phyloP scores from a whole-genome alignment of 371 early-diverging fungal genomes.

The Cokeromyces recurvatus region DNA sequence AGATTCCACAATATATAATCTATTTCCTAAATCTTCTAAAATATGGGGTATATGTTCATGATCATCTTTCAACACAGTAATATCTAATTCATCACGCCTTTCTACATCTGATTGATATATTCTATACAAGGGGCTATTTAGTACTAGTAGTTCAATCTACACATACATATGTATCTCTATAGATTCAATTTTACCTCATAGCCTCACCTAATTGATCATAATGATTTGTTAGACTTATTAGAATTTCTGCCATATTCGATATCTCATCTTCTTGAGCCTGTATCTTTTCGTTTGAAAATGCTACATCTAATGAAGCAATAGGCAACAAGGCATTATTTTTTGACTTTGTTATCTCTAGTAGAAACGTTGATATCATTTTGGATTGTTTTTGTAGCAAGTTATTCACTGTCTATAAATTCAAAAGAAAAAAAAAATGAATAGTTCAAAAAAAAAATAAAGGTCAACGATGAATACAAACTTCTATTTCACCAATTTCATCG shows the following conservation, averaged over 20 bases:
- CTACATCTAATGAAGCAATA: constrained; percentile 20
- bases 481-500: constrained; percentile 43
- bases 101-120: constrained; percentile 36
- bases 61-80: constrained; percentile 37
- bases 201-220: constrained; percentile 47
- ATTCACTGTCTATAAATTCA: constrained; percentile 4
- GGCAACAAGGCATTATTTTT: constrained; percentile 24
- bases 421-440: too few species aligned
- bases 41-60: constrained; percentile 42
- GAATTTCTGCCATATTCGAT: constrained; percentile 44
- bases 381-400: constrained; percentile 14
- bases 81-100: constrained; percentile 26
- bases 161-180: too few species aligned
- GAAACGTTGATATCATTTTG: constrained; percentile 19
- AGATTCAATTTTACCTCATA: too few species aligned
- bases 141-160: too few species aligned
- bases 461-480: constrained; percentile 14
- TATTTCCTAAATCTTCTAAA: constrained; percentile 26
- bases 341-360: constrained; percentile 21
- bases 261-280: constrained; percentile 36
- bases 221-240: constrained; percentile 42
- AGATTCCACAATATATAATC: constrained; percentile 28
- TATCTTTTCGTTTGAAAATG: constrained; percentile 26
- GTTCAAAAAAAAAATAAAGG: neutral
- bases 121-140: too few species aligned